phyloP scores from a whole-genome alignment of 2,329 filamentous ascomycete species.

The Alternaria novae-zelandiae region DNA sequence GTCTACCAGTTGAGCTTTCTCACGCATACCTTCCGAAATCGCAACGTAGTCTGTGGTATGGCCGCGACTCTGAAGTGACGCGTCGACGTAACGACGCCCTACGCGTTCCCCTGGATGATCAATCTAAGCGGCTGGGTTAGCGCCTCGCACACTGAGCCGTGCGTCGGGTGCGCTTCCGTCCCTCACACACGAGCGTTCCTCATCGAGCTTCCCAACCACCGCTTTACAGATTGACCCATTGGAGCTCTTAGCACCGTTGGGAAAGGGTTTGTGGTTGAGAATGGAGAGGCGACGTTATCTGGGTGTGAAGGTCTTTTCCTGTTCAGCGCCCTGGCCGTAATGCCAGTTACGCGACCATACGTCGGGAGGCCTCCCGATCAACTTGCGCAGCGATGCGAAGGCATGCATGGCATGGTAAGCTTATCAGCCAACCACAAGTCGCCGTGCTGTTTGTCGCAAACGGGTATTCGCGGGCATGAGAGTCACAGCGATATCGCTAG shows the following conservation, averaged over 20 bases:
- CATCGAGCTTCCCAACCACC: background rate
- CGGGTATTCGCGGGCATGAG: constrained; percentile 15
- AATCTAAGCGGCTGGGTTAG: background rate
- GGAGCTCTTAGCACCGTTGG: background rate
- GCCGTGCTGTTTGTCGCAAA: background rate
- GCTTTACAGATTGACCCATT: background rate
- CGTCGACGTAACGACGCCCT: background rate
- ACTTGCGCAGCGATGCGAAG: background rate
- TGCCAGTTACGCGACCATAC: background rate
- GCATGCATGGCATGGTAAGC: background rate
- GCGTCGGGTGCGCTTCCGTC: background rate
- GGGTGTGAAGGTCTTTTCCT: background rate
- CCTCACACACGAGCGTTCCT: background rate
- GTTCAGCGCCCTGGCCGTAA: background rate
- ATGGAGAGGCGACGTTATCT: background rate
- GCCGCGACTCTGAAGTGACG: background rate
- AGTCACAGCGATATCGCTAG: background rate
- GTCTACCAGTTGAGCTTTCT: background rate
- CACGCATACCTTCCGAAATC: background rate
- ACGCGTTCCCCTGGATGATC: background rate
- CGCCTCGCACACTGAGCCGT: background rate
- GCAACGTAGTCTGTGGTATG: background rate
- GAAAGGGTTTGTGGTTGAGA: background rate
- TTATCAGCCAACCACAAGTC: background rate
- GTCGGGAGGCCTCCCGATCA: background rate